Evolutionary conservation across 768 basidiomycete species (phyloP), one percentile per base, ranked within the genome.

Genomic region (Naganishia vaughanmartiniae): DNA sequence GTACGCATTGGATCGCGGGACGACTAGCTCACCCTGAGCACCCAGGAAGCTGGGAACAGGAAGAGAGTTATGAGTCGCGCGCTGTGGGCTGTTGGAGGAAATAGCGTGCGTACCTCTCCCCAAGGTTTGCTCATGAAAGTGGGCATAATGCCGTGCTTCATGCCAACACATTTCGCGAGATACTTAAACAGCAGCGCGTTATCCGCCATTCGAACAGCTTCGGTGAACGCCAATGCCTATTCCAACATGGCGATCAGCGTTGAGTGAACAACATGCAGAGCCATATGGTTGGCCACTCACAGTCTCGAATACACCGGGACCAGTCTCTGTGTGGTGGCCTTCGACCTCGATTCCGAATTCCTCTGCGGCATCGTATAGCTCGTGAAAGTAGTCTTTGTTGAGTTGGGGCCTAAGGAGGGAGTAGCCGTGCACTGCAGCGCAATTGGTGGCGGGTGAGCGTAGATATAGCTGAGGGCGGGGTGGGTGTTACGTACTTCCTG

Each of bases 101-200:
- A n/a, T 2, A 57, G 83, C 89, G 77, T 77, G 83, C 89, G 77
- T 77, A 93, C 93, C 76, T 92, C 88, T 36, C 88, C 89, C 90
- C 92, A 96, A 30, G 94, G 94, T 76, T 97, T 97, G 0, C 94
- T 93, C 95, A 97, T 98, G 82, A 99, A 99, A 71, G 92, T 95
- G 0, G 96, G 95, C 46, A 92, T 86, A 67, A 99, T 84, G 11
- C 90, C 90, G 73, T 90, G 85, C 78, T 89, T 87, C 86, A 96
- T 90, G 0, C 95, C 95, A 1, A 95, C 83, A 70, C 92, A 92
- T 84, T 97, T 97, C 2, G 92, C 90, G 17, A 91, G 81, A 74
- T 89, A 90, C 80, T 99, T 99, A 87, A 92, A 99, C 56, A 99
- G 83, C 65, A 89, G 86, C 0, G 94, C 93, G 77, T 82, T 82